phyloP scores from a whole-genome alignment of 1,284 basidiomycete species.

The Meira miltonrushii region DNA sequence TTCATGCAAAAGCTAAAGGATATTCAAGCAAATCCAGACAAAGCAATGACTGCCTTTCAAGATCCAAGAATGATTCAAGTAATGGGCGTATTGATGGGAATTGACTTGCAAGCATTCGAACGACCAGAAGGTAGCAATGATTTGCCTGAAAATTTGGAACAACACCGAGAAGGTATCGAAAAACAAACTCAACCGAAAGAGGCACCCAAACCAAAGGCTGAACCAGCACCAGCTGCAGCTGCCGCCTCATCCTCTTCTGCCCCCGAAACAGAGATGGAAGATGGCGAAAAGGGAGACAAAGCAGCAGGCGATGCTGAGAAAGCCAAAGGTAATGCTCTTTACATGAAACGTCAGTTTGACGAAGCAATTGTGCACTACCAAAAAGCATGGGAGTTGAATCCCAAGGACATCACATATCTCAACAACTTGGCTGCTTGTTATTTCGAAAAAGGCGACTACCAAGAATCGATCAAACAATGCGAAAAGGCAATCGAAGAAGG shows the following conservation, averaged over 20 bases:
- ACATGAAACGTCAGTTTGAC: slow-evolving; percentile 68
- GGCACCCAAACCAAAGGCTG: no score
- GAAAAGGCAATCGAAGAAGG: slow-evolving; percentile 93
- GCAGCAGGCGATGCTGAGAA: slow-evolving; percentile 47
- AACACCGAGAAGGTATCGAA: slow-evolving; percentile 35
- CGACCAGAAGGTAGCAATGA: slow-evolving; percentile 80
- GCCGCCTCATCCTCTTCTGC: slow-evolving; percentile 23
- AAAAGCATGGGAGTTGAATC: slow-evolving; percentile 84
- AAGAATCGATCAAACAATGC: slow-evolving; percentile 83
- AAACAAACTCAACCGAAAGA: slow-evolving; percentile 33
- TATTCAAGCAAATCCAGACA: slow-evolving; percentile 53
- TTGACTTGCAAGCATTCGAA: slow-evolving; percentile 82
- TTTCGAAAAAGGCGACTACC: slow-evolving; percentile 86
- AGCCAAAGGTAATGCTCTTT: slow-evolving; percentile 69
- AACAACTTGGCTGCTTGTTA: slow-evolving; percentile 67
- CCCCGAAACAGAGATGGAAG: slow-evolving; percentile 50
- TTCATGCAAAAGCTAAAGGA: slow-evolving; percentile 55
- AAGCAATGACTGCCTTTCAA: slow-evolving; percentile 57
- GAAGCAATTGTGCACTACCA: slow-evolving; percentile 53
- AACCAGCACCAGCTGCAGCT: not conserved
- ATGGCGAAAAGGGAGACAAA: slow-evolving; percentile 45
- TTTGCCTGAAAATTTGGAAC: slow-evolving; percentile 62
- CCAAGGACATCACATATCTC: slow-evolving; percentile 84
- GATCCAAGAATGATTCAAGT: slow-evolving; percentile 85
- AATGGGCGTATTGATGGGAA: slow-evolving; percentile 84